Conservation (phyloP, 1,139 yeast genomes). For the Hyphopichia buzzinii region DNA sequence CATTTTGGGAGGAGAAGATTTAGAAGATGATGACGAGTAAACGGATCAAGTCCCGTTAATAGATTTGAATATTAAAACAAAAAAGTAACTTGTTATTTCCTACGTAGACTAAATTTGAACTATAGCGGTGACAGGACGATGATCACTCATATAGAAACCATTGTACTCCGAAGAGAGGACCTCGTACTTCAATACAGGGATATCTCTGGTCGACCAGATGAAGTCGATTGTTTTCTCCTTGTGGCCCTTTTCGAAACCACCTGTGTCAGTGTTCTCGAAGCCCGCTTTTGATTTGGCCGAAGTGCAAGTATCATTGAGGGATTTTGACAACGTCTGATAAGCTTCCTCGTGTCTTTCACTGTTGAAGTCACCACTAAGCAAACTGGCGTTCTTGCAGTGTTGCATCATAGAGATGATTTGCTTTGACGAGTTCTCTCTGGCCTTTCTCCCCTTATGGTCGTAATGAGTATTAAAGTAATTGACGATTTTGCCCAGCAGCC, state of each 20-base stretch:
- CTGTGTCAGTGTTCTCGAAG: conserved; percentile 10
- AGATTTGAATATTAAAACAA: neutral
- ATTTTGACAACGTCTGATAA: conserved; percentile 15
- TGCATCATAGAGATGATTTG: conserved; percentile 10
- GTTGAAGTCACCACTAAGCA: conserved; percentile 43
- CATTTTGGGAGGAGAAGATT: conserved; percentile 53
- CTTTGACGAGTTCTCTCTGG: conserved; percentile 20
- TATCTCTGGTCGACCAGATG: conserved; percentile 11
- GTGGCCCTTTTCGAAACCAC: conserved; percentile 12
- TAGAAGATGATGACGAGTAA: conserved; percentile 31
- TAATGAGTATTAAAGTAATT: conserved; percentile 35
- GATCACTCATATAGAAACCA: conserved; percentile 16
- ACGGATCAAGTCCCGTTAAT: neutral
- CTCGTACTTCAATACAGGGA: conserved; percentile 10
- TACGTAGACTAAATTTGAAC: conserved; percentile 10
- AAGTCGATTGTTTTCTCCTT: conserved; percentile 16
- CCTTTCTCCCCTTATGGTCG: conserved; percentile 36
- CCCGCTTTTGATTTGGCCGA: conserved; percentile 10
- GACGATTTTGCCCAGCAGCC: conserved; percentile 15
- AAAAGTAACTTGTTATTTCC: neutral
- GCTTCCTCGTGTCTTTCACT: conserved; percentile 42
- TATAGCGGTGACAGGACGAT: conserved; percentile 21
- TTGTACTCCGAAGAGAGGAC: conserved; percentile 10
- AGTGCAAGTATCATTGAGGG: conserved; percentile 9
- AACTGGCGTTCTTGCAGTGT: conserved; percentile 9